Percentiles rank a stretch among this genome's conserved stretches.
These are phyloP conservation scores for Chrysosporium keratinophilum DNA, from an alignment of 2,329 filamentous ascomycete genomes.

Conservation along the genomic window DNA sequence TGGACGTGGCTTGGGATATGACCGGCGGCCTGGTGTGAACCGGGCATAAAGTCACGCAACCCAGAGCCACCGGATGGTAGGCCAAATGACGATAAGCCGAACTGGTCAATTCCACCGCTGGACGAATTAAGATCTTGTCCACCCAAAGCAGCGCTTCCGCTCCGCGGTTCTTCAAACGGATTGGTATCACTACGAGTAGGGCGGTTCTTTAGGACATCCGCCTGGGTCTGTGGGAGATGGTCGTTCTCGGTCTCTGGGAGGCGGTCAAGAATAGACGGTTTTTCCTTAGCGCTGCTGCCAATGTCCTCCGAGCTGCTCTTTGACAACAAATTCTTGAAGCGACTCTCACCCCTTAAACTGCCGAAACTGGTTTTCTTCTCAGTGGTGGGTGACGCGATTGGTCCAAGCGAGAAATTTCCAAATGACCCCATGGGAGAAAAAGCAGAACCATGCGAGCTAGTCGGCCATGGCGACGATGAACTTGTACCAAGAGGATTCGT, in stretches of 20 bases:
- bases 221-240: constrained; percentile 43
- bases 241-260: constrained; percentile 43
- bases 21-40: constrained; percentile 48
- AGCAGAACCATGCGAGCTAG: constrained; percentile 47
- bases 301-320: constrained; percentile 65
- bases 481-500: constrained; percentile 42
- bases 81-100: constrained; percentile 51
- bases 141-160: constrained; percentile 58
- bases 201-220: constrained; percentile 38
- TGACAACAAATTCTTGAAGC: constrained; percentile 72
- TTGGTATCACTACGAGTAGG: constrained; percentile 42
- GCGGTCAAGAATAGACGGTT: constrained; percentile 44
- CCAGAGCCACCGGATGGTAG: constrained; percentile 50
- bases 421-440: constrained; percentile 74
- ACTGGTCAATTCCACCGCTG: constrained; percentile 42
- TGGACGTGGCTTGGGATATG: constrained; percentile 43
- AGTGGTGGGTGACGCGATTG: constrained; percentile 42
- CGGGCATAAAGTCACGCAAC: constrained; percentile 47
- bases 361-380: constrained; percentile 65
- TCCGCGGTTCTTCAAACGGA: constrained; percentile 43
- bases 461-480: constrained; percentile 45
- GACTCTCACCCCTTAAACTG: constrained; percentile 62
- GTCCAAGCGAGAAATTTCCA: constrained; percentile 69
- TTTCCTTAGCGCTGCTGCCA: constrained; percentile 43
- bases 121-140: constrained; percentile 58